These are phyloP conservation scores for Coemansia sp. DNA, from an alignment of 192 early-diverging fungal species.

Conservation along the genomic window DNA sequence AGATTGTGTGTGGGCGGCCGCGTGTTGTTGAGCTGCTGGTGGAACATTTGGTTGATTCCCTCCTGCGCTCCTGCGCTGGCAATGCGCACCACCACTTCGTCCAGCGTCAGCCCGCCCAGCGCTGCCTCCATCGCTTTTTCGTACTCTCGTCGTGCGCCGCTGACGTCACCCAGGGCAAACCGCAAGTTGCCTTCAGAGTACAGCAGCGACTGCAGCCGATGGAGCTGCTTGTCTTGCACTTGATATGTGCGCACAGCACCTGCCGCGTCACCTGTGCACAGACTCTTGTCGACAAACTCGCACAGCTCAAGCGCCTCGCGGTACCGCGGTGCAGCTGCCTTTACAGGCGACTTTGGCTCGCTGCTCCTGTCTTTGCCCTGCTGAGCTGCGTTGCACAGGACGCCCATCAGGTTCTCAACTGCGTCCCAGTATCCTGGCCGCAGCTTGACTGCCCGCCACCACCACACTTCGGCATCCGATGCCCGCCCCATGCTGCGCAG, in stretches of 20 bases:
- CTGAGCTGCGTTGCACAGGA: constrained; percentile 57
- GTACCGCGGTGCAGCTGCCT: constrained; percentile 54
- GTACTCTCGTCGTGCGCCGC: constrained; percentile 75
- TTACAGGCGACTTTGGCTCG: neutral
- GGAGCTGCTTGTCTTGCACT: constrained; percentile 62
- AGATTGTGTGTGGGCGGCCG: constrained; percentile 24
- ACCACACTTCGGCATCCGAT: constrained; percentile 76
- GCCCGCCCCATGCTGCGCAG: constrained; percentile 72
- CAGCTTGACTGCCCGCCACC: constrained; percentile 77
- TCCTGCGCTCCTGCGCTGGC: constrained; percentile 42
- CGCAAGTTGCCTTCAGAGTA: constrained; percentile 85
- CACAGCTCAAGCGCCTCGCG: constrained; percentile 81
- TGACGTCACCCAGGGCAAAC: constrained; percentile 70
- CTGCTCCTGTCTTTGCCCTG: constrained; percentile 10
- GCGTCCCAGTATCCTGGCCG: constrained; percentile 93
- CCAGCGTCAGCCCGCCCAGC: constrained; percentile 55
- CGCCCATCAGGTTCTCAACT: constrained; percentile 80
- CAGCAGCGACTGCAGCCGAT: constrained; percentile 76
- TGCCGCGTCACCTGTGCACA: constrained; percentile 29
- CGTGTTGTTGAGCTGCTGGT: constrained; percentile 31
- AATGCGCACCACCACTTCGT: constrained; percentile 51
- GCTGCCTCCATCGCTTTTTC: constrained; percentile 75
- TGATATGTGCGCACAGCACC: constrained; percentile 25
- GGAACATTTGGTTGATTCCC: constrained; percentile 44
- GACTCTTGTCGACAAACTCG: constrained; percentile 68